Percentiles rank a stretch among this genome's conserved stretches.
Conservation (phyloP, 495 filamentous ascomycete species). For the Trichoderma reesei region DNA sequence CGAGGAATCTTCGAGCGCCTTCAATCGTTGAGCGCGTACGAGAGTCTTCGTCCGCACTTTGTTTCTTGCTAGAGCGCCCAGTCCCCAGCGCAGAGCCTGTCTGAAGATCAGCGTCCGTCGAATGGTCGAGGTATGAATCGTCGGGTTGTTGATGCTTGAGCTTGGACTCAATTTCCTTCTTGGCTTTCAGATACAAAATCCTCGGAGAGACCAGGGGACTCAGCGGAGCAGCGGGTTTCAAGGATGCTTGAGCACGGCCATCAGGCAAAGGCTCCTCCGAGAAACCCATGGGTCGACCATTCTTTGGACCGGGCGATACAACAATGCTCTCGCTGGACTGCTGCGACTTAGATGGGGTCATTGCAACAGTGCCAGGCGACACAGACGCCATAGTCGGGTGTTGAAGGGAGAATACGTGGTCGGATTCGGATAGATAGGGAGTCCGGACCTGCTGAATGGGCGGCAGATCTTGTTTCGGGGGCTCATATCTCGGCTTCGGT, state of each 20-base stretch:
- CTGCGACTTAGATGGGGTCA: neutral
- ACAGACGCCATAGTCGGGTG: conserved; percentile 10
- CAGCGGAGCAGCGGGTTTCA: neutral
- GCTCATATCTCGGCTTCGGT: neutral
- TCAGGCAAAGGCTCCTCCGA: neutral
- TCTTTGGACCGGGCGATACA: neutral
- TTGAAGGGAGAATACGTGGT: conserved; percentile 28
- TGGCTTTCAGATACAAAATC: neutral
- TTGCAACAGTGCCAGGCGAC: neutral
- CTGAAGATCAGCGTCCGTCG: neutral
- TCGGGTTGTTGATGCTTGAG: neutral
- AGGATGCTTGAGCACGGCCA: neutral
- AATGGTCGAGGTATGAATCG: neutral
- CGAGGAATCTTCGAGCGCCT: neutral
- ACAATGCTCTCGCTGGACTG: neutral
- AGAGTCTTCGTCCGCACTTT: neutral
- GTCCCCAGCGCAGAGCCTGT: neutral
- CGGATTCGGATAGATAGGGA: conserved; percentile 26
- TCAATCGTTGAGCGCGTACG: neutral
- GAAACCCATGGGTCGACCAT: neutral
- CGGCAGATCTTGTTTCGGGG: neutral
- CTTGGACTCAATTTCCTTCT: neutral
- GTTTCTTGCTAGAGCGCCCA: neutral
- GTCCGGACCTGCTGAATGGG: conserved; percentile 10
- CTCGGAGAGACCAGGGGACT: neutral